Evolutionary conservation across 2,329 filamentous ascomycete genomes (phyloP), one percentile per base, ranked within the genome.

Genomic region (Dactylellina parvicollis): DNA sequence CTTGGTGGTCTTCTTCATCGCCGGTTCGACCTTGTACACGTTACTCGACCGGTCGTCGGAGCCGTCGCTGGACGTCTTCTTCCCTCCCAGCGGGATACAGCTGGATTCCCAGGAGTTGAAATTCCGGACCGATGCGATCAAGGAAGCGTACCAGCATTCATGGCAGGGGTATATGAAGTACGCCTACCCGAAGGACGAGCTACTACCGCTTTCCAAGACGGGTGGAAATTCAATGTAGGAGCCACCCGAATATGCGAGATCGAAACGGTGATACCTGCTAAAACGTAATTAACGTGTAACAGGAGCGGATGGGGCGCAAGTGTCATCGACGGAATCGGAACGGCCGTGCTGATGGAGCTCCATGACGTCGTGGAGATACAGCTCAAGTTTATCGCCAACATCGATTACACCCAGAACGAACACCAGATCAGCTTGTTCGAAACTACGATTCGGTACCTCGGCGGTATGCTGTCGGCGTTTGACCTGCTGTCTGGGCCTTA

Each of bases 401-500:
- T 96, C 77, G 83, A 96, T 80, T 96, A 91, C 78, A 77, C 72
- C 24, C 74, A 30, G 85, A 85, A 89, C 1, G 78, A 83, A 1
- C 80, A 83, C 1, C 81, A 83, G 8, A 87, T 96, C 52, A 94
- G 90, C 36, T 81, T 96, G 5, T 96, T 96, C 78, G 92, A 96
- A 81, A 96, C 92, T 0, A 96, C 91, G 64, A 96, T 96, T 78
- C 88, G 92, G 26, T 96, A 96, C 78, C 82, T 96, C 0, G 92
- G 87, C 8, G 92, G 92, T 14, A 84, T 96, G 77, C 79, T 96
- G 7, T 90, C 92, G 1, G 91, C 89, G 3, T 85, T 84, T 76
- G 84, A 85, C 72, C 84, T 96, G 52, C 82, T 96, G 49, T 88
- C 83, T 0, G 90, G 90, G 0, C 89, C 90, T 0, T 83, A 88